These are phyloP conservation scores for Suillus lakei DNA, from an alignment of 768 basidiomycete genomes.

Conservation along the genomic window DNA sequence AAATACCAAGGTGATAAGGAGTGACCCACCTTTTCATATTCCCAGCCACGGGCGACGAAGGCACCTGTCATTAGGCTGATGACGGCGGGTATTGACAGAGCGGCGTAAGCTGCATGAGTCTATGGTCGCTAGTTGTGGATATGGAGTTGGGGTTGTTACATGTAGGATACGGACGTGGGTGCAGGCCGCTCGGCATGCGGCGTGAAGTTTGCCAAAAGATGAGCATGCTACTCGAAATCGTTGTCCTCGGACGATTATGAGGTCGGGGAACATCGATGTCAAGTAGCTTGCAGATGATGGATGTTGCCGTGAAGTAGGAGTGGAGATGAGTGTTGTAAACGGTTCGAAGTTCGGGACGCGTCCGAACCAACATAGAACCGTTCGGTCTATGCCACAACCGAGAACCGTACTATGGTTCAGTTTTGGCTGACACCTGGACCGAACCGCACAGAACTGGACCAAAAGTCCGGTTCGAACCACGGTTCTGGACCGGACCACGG, in stretches of 20 bases:
- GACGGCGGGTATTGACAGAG: slow-evolving; percentile 24
- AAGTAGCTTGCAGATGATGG: too few species aligned
- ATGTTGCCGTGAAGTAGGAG: too few species aligned
- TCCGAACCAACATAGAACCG: not conserved
- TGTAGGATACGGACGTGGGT: too few species aligned
- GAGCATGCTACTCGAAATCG: too few species aligned
- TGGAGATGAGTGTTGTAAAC: too few species aligned
- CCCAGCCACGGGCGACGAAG: slow-evolving; percentile 21
- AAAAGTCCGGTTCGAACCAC: slow-evolving; percentile 2
- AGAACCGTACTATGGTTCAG: not conserved
- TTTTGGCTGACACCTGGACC: not conserved
- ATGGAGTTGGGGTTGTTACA: not conserved
- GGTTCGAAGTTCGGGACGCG: not conserved
- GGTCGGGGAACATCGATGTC: too few species aligned
- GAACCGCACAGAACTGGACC: not conserved
- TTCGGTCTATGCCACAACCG: not conserved
- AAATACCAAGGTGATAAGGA: too few species aligned
- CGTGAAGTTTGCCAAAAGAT: too few species aligned
- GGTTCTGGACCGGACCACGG: not conserved
- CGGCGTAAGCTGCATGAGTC: slow-evolving; percentile 41
- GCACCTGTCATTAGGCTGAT: slow-evolving; percentile 8
- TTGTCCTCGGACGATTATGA: too few species aligned
- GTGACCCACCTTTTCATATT: too few species aligned
- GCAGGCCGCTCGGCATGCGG: too few species aligned
- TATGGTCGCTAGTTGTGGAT: slow-evolving; percentile 24